Base-by-base conservation (phyloP, 352 stramenopile genomes). In the Phytophthora boehmeriae region DNA sequence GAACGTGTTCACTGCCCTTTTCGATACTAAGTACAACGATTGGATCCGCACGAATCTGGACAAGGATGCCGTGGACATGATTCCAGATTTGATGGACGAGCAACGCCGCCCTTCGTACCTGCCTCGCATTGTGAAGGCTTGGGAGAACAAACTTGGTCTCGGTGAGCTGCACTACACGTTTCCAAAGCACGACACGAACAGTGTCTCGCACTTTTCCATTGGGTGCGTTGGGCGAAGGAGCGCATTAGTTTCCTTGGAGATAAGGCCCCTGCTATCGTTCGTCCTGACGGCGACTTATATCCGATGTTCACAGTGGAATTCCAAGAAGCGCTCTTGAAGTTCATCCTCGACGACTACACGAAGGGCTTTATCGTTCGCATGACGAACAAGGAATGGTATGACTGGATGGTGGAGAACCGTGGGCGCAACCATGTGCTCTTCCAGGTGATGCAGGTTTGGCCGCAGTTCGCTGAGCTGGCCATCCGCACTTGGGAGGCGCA, bases 211-310 rank as follows among this genome's bases (percentile, higher is more conserved):
- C 48, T 92, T 86, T 92, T 90, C 59, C 60, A 82, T 35, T 95
- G 86, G 86, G 43, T 93, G 48, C 84, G 84, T 19, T 95, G 86
- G 86, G 83, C 75, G 11, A 95, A 93, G 58, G 86, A 95, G 45
- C 80, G 83, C 41, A 73, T 92, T 8, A 80, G 65, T 22, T 89
- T 79, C 52, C 57, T 92, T 20, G 82, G 82, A 13, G 68, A 78
- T 36, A 65, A 78, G 11, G 80, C 69, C 27, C 82, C 86, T 19
- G 57, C 60, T 13, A 34, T 68, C 16, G 81, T 73, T 11, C 82
- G 73, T 39, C 78, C 81, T 9, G 64, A 54, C 14, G 76, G 78
- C 19, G 52, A 67, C 8, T 58, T 91, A 4, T 93, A 90, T 54
- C 86, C 86, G 16, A 80, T 74, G 62, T 95, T 80, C 51, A 88